Evolutionary conservation across 176 grass and related monocot genomes (phyloP), one percentile per base, ranked within the genome.

Genomic region (Aegilops longissima): DNA sequence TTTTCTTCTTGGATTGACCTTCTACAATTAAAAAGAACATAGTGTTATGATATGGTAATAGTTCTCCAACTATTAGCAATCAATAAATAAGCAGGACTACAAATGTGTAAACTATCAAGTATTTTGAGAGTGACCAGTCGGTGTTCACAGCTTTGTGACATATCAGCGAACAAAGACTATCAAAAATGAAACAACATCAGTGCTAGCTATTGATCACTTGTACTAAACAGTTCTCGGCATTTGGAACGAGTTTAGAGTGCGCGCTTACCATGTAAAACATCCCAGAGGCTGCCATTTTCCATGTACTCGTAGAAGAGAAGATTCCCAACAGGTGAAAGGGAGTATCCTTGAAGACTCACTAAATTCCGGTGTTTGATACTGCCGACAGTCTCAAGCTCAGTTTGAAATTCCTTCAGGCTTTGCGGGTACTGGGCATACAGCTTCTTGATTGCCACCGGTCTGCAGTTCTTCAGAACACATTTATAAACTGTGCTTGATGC

Each of bases 401-500:
- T 99, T 84, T 97, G 92, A 67, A 99, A 99, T 86, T 99, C 92
- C 84, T 99, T 97, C 20, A 96, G 21, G 72, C 92, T 93, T 29
- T 94, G 94, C 0, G 90, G 85, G 66, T 94, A 95, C 29, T 98
- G 92, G 2, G 92, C 80, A 66, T 97, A 99, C 24, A 99, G 84
- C 78, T 93, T 93, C 80, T 99, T 99, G 18, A 99, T 91, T 23
- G 97, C 97, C 83, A 99, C 94, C 25, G 97, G 92, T 63, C 93
- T 93, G 81, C 97, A 94, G 73, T 95, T 97, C 94, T 99, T 99
- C 4, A 94, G 68, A 61, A 94, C 87, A 81, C 97, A 99, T 85
- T 99, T 99, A 62, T 99, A 99, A 31, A 99, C 97, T 1, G 94
- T 99, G 81, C 97, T 99, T 63, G 97, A 99, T 27, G 97, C 97